Evolutionary conservation across 176 grass and related monocot species (phyloP), one percentile per base, ranked within the genome.

Genomic region (Triticum turgidum): DNA sequence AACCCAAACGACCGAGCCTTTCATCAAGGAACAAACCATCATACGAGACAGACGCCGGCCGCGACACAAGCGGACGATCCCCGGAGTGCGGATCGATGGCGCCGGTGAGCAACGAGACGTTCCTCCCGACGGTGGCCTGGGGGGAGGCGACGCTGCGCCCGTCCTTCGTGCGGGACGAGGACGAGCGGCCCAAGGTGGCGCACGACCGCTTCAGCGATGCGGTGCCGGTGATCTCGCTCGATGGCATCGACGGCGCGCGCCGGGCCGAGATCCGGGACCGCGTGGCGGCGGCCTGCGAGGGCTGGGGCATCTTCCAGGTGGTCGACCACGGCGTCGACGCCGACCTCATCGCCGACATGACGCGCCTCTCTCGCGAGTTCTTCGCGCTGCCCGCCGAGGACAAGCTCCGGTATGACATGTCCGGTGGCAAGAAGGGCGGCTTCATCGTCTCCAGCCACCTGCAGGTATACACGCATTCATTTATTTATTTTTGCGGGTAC

Each of bases 391-490:
- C 97, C 27, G 76, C 94, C 0, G 92, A 91, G 77, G 97, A 98
- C 12, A 98, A 98, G 82, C 82, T 98, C 49, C 83, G 71, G 5
- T 94, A 90, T 61, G 92, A 98, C 85, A 98, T 98, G 94, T 92
- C 97, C 79, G 97, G 94, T 14, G 94, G 94, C 15, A 96, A 96
- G 94, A 98, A 98, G 82, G 92, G 97, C 18, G 97, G 97, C 1
- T 98, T 98, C 88, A 94, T 98, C 38, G 97, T 98, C 21, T 94
- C 94, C 87, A 98, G 97, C 90, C 97, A 98, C 85, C 92, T 98
- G 61, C 90, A 96, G 93, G 96, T 94, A 78, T 11, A 24, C 0
- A 73, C 21, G 0, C 71, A 17, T 27, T 39, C 8, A 41, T 41
- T 37, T 37, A 1, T 37, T 8, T 39, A 2, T 39, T 39, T 39